Base-by-base conservation (phyloP, 345 rosid genomes). In the Psidium guajava region DNA sequence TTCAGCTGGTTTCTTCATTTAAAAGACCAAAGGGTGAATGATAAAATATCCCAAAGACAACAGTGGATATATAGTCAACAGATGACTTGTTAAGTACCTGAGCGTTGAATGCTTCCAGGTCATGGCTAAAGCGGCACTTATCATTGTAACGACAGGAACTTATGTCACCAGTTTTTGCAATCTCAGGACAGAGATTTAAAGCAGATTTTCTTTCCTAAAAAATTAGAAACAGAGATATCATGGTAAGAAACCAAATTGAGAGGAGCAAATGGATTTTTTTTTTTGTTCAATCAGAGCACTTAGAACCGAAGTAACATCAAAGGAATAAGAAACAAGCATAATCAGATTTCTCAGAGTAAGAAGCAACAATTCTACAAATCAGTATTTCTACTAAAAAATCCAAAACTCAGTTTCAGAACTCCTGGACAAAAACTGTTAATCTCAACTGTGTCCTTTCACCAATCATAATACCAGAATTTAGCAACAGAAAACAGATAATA, bases 81-180 rank as follows among this genome's bases (percentile, higher is more conserved):
- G 77, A 36, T 36, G 36, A 69, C 77, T 57, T 44, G 50, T 58
- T 12, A 57, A 56, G 59, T 89, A 96, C 99, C 98, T 94, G 95
- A 90, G 94, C 91, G 86, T 91, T 87, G 85, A 91, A 97, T 40
- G 93, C 94, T 83, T 93, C 95, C 54, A 95, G 21, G 86, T 97
- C 98, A 83, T 97, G 99, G 90, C 94, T 94, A 84, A 95, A 94
- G 2, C 96, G 93, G 87, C 99, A 97, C 28, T 93, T 91, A 57
- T 91, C 95, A 24, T 90, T 91, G 82, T 93, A 95, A 40, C 86
- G 88, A 84, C 99, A 97, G 0, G 98, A 90, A 87, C 85, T 88
- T 50, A 88, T 92, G 83, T 92, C 95, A 22, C 95, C 94, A 47
- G 90, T 93, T 90, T 93, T 95, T 6, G 98, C 92, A 83, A 97